Evolutionary conservation across 148 eudicot species (phyloP).

Genomic region (Chenopodium berlandieri): DNA sequence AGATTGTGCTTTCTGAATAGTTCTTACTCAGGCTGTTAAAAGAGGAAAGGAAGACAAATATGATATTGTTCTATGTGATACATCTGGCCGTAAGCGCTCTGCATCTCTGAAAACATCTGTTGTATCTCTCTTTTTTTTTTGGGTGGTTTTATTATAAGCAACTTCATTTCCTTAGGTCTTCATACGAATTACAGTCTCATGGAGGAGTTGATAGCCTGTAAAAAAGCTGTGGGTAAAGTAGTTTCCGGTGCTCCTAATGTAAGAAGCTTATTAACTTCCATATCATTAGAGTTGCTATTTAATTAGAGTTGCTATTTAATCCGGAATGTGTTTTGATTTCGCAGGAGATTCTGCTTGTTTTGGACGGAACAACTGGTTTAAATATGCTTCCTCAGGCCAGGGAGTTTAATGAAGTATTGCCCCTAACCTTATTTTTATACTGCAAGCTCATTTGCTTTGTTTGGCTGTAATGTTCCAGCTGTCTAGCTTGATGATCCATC

Average conservation of each 20-base stretch:
- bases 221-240: slow-evolving; percentile 79
- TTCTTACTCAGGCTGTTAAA: slow-evolving; percentile 95
- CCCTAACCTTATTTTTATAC: neutral
- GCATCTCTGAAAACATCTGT: slow-evolving; percentile 15
- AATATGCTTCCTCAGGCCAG: slow-evolving; percentile 99
- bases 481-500: neutral
- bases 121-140: neutral
- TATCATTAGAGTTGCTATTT: neutral
- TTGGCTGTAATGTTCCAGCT: neutral
- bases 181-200: slow-evolving; percentile 96
- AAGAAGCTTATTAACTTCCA: slow-evolving; percentile 26
- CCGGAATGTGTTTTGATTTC: neutral
- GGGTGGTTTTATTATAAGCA: slow-evolving; percentile 15
- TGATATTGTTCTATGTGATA: slow-evolving; percentile 91
- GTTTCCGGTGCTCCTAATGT: slow-evolving; percentile 89
- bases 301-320: neutral
- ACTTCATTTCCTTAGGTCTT: slow-evolving; percentile 54
- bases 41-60: slow-evolving; percentile 76
- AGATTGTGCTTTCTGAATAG: slow-evolving; percentile 77
- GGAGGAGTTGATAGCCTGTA: slow-evolving; percentile 90
- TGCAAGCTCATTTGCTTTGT: neutral
- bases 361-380: slow-evolving; percentile 98
- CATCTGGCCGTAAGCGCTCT: slow-evolving; percentile 89
- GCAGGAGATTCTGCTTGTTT: slow-evolving; percentile 89
- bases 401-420: slow-evolving; percentile 91